A percentile compares a stretch with the other conserved stretches of the same genome.
Evolutionary conservation across 148 eudicot genomes (phyloP).

Genomic region (Limonium bicolor): DNA sequence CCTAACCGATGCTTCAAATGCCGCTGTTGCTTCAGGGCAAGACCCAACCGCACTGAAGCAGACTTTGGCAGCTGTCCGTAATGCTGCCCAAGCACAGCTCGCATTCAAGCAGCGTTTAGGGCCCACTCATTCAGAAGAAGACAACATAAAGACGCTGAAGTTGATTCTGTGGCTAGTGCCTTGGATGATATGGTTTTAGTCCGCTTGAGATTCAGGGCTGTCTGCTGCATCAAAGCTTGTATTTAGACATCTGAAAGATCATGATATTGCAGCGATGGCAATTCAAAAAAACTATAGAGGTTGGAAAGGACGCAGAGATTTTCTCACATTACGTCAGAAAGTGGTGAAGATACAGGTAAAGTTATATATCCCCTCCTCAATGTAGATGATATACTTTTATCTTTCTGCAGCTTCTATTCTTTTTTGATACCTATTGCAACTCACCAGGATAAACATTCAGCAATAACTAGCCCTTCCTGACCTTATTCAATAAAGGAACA

Average conservation of each 20-base stretch:
- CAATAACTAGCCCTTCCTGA: too few relatives aligned
- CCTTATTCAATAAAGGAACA: too few relatives aligned
- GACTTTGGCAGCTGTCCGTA: conserved; percentile 64
- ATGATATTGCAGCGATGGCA: conserved; percentile 61
- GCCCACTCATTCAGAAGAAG: conserved; percentile 83
- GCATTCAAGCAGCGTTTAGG: conserved; percentile 87
- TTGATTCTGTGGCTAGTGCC: conserved; percentile 8
- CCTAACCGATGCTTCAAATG: conserved; percentile 27
- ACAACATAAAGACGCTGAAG: conserved; percentile 32
- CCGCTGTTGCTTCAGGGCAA: conserved; percentile 17
- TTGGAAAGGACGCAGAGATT: conserved; percentile 78
- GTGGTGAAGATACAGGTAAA: conserved; percentile 94
- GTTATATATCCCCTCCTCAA: background rate
- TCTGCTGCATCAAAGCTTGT: conserved; percentile 58
- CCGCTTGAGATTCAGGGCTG: conserved; percentile 38
- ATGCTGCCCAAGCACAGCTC: conserved; percentile 87
- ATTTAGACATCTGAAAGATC: conserved; percentile 35
- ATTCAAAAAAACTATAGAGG: conserved; percentile 88
- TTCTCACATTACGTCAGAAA: conserved; percentile 63
- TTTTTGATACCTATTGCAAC: too few relatives aligned
- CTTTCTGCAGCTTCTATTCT: too few relatives aligned
- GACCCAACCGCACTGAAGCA: conserved; percentile 46
- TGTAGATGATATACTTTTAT: background rate
- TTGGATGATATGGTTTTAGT: conserved; percentile 38
- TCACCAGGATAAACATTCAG: too few relatives aligned